These are phyloP conservation scores for Neofusicoccum cordaticola DNA, from an alignment of 2,329 filamentous ascomycete genomes.

Conservation along the genomic window DNA sequence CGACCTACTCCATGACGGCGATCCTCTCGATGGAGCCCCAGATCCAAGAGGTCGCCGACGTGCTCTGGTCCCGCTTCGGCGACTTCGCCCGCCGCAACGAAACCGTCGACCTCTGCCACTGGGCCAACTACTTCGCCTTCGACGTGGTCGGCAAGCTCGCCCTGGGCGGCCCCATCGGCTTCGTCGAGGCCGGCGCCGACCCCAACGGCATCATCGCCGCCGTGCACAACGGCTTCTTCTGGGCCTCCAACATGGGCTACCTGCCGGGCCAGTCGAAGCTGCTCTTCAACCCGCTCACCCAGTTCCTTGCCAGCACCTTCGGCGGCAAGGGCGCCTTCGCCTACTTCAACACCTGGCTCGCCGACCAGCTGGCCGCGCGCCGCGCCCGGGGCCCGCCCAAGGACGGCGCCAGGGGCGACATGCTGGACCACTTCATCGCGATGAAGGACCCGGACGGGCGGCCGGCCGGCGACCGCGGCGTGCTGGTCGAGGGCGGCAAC, in stretches of 20 bases:
- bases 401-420: background rate
- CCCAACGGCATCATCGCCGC: background rate
- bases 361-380: background rate
- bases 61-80: slow-evolving; percentile 35
- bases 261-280: background rate
- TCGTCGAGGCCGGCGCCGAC: background rate
- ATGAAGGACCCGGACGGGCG: background rate
- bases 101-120: slow-evolving; percentile 43
- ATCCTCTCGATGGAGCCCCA: background rate
- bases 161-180: background rate
- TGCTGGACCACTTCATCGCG: slow-evolving; percentile 1
- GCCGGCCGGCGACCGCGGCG: background rate
- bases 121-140: background rate
- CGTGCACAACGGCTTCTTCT: background rate
- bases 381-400: background rate
- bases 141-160: background rate
- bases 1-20: background rate
- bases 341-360: background rate
- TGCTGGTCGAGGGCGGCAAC: background rate
- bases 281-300: background rate
- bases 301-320: background rate
- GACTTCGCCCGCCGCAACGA: slow-evolving; percentile 54
- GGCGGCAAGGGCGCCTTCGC: background rate
- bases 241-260: background rate
- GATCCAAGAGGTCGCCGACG: background rate